Evolutionary conservation across 83 land plant species (phyloP).

Genomic region (Larix sibirica): DNA sequence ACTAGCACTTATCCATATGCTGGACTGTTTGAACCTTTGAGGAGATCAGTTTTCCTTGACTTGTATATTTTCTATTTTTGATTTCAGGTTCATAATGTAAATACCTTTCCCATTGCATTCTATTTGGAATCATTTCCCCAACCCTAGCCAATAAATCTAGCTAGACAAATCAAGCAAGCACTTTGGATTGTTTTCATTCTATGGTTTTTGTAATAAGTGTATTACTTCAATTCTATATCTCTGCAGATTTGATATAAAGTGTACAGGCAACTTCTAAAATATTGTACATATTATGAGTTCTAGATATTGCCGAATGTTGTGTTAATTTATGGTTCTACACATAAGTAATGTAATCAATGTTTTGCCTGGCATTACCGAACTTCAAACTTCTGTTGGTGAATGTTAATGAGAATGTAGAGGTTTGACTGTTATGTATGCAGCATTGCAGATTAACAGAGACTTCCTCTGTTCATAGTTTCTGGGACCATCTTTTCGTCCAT

Average conservation of each 20-base stretch:
- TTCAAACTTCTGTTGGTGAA: neutral
- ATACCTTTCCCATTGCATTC: neutral
- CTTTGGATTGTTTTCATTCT: neutral
- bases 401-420: neutral
- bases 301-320: neutral
- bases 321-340: neutral
- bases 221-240: neutral
- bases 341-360: neutral
- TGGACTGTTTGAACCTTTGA: neutral
- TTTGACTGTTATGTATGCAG: neutral
- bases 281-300: neutral
- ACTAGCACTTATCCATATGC: neutral
- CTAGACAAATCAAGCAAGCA: constrained; percentile 59
- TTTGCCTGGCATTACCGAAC: neutral
- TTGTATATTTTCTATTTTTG: too few species aligned
- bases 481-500: neutral
- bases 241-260: neutral
- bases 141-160: constrained; percentile 26
- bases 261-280: too few species aligned
- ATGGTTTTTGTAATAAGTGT: neutral
- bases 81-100: neutral
- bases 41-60: neutral
- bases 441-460: neutral
- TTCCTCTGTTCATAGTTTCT: neutral
- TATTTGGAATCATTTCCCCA: neutral